A percentile compares a stretch with the other conserved stretches of the same genome.
Evolutionary conservation across 2,329 filamentous ascomycete species (phyloP).

Genomic region (Pseudovirgaria hyperparasitica): DNA sequence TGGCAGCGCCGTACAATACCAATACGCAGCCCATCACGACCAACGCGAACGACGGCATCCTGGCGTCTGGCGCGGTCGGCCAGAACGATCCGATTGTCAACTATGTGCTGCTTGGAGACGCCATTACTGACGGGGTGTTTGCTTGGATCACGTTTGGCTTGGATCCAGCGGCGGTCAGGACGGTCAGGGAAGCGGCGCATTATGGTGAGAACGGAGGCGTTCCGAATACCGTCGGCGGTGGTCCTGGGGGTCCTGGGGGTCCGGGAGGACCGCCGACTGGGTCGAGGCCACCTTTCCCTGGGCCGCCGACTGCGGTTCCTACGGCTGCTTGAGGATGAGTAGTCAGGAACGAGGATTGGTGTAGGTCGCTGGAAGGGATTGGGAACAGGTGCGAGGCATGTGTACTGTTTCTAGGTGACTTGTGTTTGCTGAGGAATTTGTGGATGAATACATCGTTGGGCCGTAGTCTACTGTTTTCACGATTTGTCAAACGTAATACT

Average conservation of each 20-base stretch:
- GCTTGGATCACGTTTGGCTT: not conserved
- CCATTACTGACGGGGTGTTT: not conserved
- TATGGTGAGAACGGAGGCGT: constrained; percentile 7
- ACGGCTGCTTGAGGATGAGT: too few species aligned
- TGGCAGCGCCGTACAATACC: constrained; percentile 18
- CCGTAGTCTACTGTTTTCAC: too few species aligned
- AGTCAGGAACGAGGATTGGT: too few species aligned
- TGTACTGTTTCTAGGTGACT: too few species aligned
- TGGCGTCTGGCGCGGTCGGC: constrained; percentile 2
- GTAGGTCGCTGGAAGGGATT: too few species aligned
- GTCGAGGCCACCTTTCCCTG: too few species aligned
- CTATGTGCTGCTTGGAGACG: not conserved
- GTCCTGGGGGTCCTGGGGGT: constrained; percentile 1
- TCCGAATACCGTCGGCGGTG: constrained; percentile 3
- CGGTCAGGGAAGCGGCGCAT: constrained; percentile 5
- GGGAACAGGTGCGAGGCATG: too few species aligned
- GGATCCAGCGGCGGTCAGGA: constrained; percentile 1
- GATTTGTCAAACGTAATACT: too few species aligned
- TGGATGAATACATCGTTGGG: too few species aligned
- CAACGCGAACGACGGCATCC: constrained; percentile 5
- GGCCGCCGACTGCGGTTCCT: too few species aligned
- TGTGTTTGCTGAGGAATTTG: too few species aligned
- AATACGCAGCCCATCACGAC: constrained; percentile 8
- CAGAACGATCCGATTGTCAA: not conserved
- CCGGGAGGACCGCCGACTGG: too few species aligned